Evolutionary conservation across 352 stramenopile genomes (phyloP), one percentile per base, ranked within the genome.

Genomic region (Pythium insidiosum): DNA sequence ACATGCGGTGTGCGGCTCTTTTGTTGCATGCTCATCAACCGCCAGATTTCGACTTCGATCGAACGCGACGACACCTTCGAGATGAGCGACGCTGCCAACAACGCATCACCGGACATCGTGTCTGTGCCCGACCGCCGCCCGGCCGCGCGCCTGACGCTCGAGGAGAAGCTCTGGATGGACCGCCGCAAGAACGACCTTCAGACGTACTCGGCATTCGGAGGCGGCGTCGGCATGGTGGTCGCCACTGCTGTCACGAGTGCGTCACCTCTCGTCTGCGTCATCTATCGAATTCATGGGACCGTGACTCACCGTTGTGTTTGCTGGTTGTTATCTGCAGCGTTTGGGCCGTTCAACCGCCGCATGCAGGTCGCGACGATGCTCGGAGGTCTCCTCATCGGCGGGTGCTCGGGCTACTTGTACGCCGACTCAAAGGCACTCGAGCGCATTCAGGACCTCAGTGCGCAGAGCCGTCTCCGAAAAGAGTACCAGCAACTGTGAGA

Each of bases 131-230:
- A n/a, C n/a, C 47, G 46, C 19, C 30, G 40, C 41, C 28, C 44
- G 24, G 53, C 52, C 18, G 59, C 59, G 49, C 75, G 69, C 15
- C 61, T 87, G 38, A 88, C 75, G 38, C 65, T 91, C 21, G 79
- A 91, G 53, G 79, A 91, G 55, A 88, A 88, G 47, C 45, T 88
- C 24, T 91, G 79, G 79, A 83, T 81, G 43, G 75, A 91, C 36
- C 73, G 72, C 34, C 73, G 79, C 56, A 60, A 67, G 46, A 71
- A 43, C 16, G 75, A 88, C 47, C 43, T 91, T 25, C 54, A 86
- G 60, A 72, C 85, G 41, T 85, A 69, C 57, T 56, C 67, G 2
- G 62, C 62, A 11, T 68, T 91, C 12, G 79, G 79, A 30, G 79
- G 60, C 15, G 64, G 58, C 11, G 40, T 85, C 25, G 75, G 79